Base-by-base conservation (phyloP, 768 basidiomycete species). In the Tylopilus intermedius region DNA sequence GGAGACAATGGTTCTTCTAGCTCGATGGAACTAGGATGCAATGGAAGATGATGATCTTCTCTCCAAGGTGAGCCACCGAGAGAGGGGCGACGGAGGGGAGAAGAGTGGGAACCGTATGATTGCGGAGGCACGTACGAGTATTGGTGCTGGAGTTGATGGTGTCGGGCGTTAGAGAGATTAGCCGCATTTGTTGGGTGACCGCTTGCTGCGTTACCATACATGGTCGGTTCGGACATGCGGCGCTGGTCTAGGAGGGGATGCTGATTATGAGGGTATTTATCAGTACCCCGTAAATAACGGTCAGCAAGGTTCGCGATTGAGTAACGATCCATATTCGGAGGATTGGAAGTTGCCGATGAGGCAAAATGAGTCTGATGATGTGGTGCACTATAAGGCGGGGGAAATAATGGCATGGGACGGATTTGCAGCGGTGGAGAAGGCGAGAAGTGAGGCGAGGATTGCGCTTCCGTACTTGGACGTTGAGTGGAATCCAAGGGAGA, bases 201-300 rank as follows among this genome's bases (percentile, higher is more conserved):
- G 39, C 71, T 58, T 62, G 79, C 74, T 49, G 74, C 57, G 65
- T 72, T 73, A 59, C 72, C 61, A 55, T 77, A 73, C 56, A 79
- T 71, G 50, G 79, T 70, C 44, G 84, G 82, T 65, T 85, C 83
- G 62, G 84, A 86, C 80, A 84, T 82, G 67, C 84, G 80, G 63
- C 83, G 75, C 49, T 81, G 80, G 71, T 83, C 82, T 52, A 78
- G 68, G 57, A 74, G 64, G 52, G 71, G 58, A 62, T 60, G 56
- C 62, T 60, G 67, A 67, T 61, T 68, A 60, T 64, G 67, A 58
- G 66, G 55, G 63, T 70, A 60, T 64, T 65, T 67, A 66, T 68
- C 68, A 55, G 50, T 66, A 54, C 61, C 62, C 64, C 73, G 76
- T 67, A 74, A 66, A 68, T 71, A 69, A 55, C 71, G 72, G 59